phyloP scores from a whole-genome alignment of 768 basidiomycete genomes.

The Russula emetica region DNA sequence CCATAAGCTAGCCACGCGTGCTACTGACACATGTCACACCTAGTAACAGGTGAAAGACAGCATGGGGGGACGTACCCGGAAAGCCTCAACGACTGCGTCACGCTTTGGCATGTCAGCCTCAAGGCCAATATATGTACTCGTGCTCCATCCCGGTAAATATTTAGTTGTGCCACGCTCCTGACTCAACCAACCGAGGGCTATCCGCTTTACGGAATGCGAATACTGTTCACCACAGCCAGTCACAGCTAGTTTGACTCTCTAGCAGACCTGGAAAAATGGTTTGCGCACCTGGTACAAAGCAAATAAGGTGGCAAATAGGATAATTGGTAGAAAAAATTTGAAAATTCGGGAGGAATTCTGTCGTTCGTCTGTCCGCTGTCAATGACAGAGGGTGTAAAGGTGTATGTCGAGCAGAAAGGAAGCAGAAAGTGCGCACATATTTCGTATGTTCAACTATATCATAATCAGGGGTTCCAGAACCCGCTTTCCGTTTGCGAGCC shows the following conservation, averaged over 20 bases:
- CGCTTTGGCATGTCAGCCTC: constrained; percentile 57
- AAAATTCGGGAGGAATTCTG: neutral
- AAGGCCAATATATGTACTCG: constrained; percentile 32
- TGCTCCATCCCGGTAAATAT: constrained; percentile 29
- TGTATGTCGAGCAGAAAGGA: neutral
- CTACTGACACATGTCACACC: constrained; percentile 39
- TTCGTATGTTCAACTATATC: neutral
- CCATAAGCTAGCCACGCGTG: constrained; percentile 86
- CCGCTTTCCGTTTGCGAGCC: constrained; percentile 11
- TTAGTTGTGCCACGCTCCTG: neutral
- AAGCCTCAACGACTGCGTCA: constrained; percentile 71
- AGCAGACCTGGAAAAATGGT: neutral
- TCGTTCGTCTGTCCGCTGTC: neutral
- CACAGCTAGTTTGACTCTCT: neutral
- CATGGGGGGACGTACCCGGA: constrained; percentile 51
- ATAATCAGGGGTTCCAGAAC: neutral
- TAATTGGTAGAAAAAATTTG: constrained; percentile 2
- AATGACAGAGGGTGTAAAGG: neutral
- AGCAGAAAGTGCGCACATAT: constrained; percentile 3
- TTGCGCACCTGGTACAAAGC: constrained; percentile 18
- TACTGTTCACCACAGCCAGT: constrained; percentile 15
- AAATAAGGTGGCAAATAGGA: constrained; percentile 2
- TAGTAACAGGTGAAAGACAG: neutral
- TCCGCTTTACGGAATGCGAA: neutral
- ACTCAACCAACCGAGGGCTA: constrained; percentile 15